A percentile compares a stretch with the other conserved stretches of the same genome.
Conservation (phyloP, 441 rosid species). For the Biscutella laevigata region DNA sequence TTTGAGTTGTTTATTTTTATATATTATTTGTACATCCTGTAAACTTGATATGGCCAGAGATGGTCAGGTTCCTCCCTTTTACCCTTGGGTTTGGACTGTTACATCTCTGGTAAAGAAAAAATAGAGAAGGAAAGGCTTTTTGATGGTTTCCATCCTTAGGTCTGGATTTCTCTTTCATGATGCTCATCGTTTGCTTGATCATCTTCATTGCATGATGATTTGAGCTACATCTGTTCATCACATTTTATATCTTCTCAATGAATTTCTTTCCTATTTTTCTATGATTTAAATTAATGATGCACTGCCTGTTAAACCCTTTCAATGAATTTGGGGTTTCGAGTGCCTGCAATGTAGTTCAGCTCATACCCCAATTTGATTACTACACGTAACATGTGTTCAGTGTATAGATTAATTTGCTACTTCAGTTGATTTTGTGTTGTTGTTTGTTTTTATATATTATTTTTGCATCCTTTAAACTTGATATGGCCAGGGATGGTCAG, state of each 20-base stretch:
- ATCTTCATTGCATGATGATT: slow-evolving; percentile 25
- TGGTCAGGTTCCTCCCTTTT: slow-evolving; percentile 20
- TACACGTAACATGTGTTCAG: not conserved
- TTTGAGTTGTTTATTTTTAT: too few species aligned
- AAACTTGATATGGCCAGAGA: slow-evolving; percentile 1
- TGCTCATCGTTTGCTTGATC: slow-evolving; percentile 49
- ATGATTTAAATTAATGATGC: not conserved
- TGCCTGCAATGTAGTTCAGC: too few species aligned
- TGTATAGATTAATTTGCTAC: too few species aligned
- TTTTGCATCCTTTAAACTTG: not conserved
- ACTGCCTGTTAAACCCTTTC: slow-evolving; percentile 2
- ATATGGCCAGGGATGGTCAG: slow-evolving; percentile 30
- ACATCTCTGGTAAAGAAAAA: slow-evolving; percentile 23
- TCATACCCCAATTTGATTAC: too few species aligned
- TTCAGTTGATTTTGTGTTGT: slow-evolving; percentile 19
- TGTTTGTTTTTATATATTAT: not conserved
- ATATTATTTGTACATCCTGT: not conserved
- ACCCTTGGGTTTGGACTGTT: slow-evolving; percentile 14
- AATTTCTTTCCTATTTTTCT: not conserved
- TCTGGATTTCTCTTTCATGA: slow-evolving; percentile 20
- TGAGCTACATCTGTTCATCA: slow-evolving; percentile 57
- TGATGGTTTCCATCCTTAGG: slow-evolving; percentile 19
- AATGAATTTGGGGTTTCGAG: too few species aligned
- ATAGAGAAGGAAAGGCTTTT: slow-evolving; percentile 4
- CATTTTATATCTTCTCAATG: not conserved